Evolutionary conservation across 2,329 filamentous ascomycete genomes (phyloP).

Genomic region (Verticillium isaacii): DNA sequence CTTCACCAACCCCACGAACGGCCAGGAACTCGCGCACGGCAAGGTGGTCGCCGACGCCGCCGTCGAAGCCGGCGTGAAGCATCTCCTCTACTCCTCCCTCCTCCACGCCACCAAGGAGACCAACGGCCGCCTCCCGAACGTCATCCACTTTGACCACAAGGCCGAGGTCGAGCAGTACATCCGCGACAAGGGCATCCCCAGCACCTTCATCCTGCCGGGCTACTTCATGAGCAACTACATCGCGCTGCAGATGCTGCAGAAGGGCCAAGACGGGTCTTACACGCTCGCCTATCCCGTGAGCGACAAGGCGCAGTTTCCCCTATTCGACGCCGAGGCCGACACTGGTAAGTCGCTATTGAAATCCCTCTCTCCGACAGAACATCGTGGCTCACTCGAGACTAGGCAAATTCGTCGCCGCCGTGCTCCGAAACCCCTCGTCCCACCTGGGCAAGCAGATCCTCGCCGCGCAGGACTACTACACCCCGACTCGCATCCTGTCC

Average conservation of each 20-base stretch:
- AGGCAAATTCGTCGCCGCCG: slow-evolving; percentile 12
- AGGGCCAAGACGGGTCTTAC: slow-evolving; percentile 21
- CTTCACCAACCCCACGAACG: slow-evolving; percentile 6
- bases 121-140: slow-evolving; percentile 18
- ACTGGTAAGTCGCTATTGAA: slow-evolving; percentile 16
- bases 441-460: slow-evolving; percentile 10
- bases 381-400: not conserved
- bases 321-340: slow-evolving; percentile 25
- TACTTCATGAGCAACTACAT: slow-evolving; percentile 48
- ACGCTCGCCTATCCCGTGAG: slow-evolving; percentile 15
- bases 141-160: slow-evolving; percentile 41
- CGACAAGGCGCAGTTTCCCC: slow-evolving; percentile 22
- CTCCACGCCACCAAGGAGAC: slow-evolving; percentile 19
- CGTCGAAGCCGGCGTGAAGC: slow-evolving; percentile 22
- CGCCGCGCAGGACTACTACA: slow-evolving; percentile 11
- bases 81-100: slow-evolving; percentile 27
- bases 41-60: slow-evolving; percentile 34
- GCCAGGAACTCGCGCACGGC: slow-evolving; percentile 24
- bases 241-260: slow-evolving; percentile 14
- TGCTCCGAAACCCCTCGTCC: not conserved
- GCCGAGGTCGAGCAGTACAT: slow-evolving; percentile 42
- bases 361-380: not conserved
- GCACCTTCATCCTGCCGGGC: slow-evolving; percentile 43
- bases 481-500: slow-evolving; percentile 5
- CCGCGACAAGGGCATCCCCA: slow-evolving; percentile 34